Conservation (phyloP, 2,329 filamentous ascomycete species). For the Fusarium sp. region DNA sequence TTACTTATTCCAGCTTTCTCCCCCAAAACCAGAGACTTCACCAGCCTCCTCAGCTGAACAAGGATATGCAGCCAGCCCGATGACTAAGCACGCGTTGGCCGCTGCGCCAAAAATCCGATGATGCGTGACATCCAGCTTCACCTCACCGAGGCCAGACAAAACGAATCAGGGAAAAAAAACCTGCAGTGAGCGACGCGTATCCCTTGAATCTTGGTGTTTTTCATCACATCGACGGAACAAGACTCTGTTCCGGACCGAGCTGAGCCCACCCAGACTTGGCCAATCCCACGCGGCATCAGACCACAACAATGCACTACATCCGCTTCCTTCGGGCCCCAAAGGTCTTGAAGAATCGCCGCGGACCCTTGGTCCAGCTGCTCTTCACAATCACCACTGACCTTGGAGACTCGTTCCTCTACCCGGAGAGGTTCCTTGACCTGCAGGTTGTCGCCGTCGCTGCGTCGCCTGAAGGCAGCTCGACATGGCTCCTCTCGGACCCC, state of each 20-base stretch:
- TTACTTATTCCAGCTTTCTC: neutral
- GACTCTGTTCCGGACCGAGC: neutral
- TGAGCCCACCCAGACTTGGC: neutral
- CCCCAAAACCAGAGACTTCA: neutral
- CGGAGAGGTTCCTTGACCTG: conserved; percentile 58
- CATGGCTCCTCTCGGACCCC: conserved; percentile 42
- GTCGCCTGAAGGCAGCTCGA: conserved; percentile 33
- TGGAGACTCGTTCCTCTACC: conserved; percentile 65
- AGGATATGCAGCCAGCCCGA: conserved; percentile 2
- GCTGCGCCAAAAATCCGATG: conserved; percentile 22
- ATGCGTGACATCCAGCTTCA: conserved; percentile 19
- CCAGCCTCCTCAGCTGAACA: neutral
- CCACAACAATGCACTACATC: conserved; percentile 66
- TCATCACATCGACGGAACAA: neutral
- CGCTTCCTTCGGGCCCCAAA: conserved; percentile 63
- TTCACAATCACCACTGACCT: conserved; percentile 69
- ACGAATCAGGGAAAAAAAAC: conserved; percentile 3
- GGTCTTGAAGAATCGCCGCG: conserved; percentile 45
- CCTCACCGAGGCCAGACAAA: conserved; percentile 2
- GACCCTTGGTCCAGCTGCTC: conserved; percentile 55
- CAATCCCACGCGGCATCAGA: neutral
- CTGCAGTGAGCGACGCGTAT: neutral
- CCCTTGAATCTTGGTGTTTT: neutral
- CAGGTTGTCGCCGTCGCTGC: conserved; percentile 49
- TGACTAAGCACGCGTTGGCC: conserved; percentile 26